Base-by-base conservation (phyloP, 768 basidiomycete species). In the Paxillus ammoniavirescens region DNA sequence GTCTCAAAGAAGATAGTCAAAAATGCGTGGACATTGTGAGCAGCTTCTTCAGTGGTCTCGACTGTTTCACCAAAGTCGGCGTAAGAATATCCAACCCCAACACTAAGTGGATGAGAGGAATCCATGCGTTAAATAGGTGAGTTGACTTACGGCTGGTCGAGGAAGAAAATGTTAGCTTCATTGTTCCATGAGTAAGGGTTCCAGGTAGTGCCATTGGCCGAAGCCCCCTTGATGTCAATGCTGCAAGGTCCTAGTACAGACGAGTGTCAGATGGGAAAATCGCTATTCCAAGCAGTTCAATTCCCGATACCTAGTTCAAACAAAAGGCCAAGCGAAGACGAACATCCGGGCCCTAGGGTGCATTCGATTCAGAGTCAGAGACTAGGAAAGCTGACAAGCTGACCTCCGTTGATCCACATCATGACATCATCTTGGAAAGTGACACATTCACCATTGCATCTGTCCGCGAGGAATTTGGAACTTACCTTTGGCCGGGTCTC, bases 41-140 rank as follows among this genome's bases (percentile, higher is more conserved):
- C 86, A 0, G 90, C 91, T n/a, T 84, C 84, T 68, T 92, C 89
- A 0, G 90, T 88, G 0, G 86, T 90, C 52, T 81, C 82, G 15
- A 89, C 74, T 1, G 76, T 81, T 70, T 89, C 82, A 3, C 83
- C 85, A 54, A 77, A 81, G 56, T 89, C 86, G 2, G 84, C 82
- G 53, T 86, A 87, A 2, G 83, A 86, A 65, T 84, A 89, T 1
- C 86, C 87, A 6, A 87, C 86, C 2, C 83, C 84, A 21, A 86
- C 83, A 18, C 83, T 84, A 46, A 13, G 33, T 14, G 55, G 44
- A 6, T 49, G 31, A 46, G 21, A 36, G 8, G 12, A 52, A 37
- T 40, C 35, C 26, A 41, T 26, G 38, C 17, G 9, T 31, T 31
- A 17, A 8, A 37, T 28, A 5, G 23, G 35, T 2, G 3, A 8